phyloP scores from a whole-genome alignment of 192 early-diverging fungal species.

The Coemansia sp. region DNA sequence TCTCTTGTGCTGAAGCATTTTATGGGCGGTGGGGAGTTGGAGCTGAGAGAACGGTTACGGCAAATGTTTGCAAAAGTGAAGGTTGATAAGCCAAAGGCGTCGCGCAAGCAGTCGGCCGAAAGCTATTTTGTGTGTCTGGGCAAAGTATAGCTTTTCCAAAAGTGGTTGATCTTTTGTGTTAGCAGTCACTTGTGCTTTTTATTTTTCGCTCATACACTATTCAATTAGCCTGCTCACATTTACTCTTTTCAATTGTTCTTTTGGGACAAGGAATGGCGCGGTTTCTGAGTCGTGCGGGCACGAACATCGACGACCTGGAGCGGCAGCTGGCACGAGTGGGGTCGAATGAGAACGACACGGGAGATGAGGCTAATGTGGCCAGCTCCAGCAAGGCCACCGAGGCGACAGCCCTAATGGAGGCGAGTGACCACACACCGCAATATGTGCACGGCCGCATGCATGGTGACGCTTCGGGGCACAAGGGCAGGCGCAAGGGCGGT shows the following conservation, averaged over 20 bases:
- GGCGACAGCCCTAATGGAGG: constrained; percentile 16
- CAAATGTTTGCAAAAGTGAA: constrained; percentile 57
- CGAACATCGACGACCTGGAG: constrained; percentile 53
- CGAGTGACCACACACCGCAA: constrained; percentile 1
- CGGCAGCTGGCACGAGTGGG: constrained; percentile 51
- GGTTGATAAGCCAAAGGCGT: constrained; percentile 71
- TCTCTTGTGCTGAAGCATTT: constrained; percentile 61
- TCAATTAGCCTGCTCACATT: neutral
- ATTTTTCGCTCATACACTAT: neutral
- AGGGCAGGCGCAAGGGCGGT: neutral
- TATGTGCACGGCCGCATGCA: constrained; percentile 13
- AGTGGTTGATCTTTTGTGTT: too few species aligned
- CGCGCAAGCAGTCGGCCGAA: constrained; percentile 68
- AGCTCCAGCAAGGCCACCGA: constrained; percentile 10
- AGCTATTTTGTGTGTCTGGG: constrained; percentile 67
- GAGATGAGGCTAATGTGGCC: constrained; percentile 14
- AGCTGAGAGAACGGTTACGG: constrained; percentile 52
- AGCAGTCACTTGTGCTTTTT: constrained; percentile 10
- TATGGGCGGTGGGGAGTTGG: constrained; percentile 61
- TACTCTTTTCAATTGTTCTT: neutral
- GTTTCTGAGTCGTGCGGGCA: constrained; percentile 55
- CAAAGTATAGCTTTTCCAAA: constrained; percentile 9
- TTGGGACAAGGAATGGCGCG: constrained; percentile 28
- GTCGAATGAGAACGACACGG: constrained; percentile 42
- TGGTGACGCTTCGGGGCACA: constrained; percentile 6